Evolutionary conservation across 345 rosid species (phyloP), one percentile per base, ranked within the genome.

Genomic region (Anastatica hierochuntica): DNA sequence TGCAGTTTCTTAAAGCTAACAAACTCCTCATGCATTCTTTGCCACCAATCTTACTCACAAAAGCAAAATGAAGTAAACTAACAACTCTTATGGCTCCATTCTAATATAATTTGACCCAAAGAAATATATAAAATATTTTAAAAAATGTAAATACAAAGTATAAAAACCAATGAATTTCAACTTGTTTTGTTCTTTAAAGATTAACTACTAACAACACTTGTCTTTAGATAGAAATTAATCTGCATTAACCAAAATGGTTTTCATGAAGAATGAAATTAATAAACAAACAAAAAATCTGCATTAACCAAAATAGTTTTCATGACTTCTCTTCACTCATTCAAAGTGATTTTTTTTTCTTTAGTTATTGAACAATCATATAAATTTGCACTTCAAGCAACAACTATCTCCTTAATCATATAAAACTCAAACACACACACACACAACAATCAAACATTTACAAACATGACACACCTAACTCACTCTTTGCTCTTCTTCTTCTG

Each of bases 1-100:
- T 58, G 65, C 65, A 13, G 64, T 58, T 66, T 43, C 71, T 66
- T 66, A 5, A 59, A 66, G 71, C 65, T 51, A 59, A 52, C 31
- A 52, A 58, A 58, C 48, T 66, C 58, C 36, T 65, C 48, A 19
- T 66, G 59, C 64, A 51, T 49, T 50, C 30, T 50, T 53, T 38
- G 49, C 16, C 43, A 50, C 58, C 6, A 48, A 16, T 39, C 38
- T 48, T 48, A 54, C 41, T 41, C 14, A 10, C 5, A 21, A 9
- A 23, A 19, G n/a, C n/a, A n/a, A 15, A 6, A 23, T 6, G 49
- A 43, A 43, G 41, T 11, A 29, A n/a, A 35, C 8, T 15, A 35
- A 36, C 41, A 63, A 12, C 38, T 42, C 30, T 33, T 41, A n/a
- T n/a, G n/a, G n/a, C n/a, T n/a, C n/a, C n/a, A n/a, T n/a, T n/a